These are phyloP conservation scores for Penicillium paradoxum DNA, from an alignment of 495 filamentous ascomycete species.

Conservation along the genomic window DNA sequence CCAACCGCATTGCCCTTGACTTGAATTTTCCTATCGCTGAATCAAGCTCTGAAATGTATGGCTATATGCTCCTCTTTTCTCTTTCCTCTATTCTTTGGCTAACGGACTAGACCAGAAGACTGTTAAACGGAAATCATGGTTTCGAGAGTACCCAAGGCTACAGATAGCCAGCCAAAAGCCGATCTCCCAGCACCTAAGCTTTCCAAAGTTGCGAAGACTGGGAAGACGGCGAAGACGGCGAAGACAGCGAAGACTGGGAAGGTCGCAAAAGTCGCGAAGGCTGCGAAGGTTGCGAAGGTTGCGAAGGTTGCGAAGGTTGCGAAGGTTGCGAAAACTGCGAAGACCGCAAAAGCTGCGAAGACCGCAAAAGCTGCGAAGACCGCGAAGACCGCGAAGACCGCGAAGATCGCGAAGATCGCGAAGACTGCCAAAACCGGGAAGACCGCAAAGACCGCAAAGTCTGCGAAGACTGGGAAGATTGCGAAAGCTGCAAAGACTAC, in stretches of 20 bases:
- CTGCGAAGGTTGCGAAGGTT: not conserved
- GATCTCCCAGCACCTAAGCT: not conserved
- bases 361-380: too few relatives aligned
- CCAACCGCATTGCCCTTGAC: not conserved
- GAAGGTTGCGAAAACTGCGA: not conserved
- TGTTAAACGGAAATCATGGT: not conserved
- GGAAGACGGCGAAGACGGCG: not conserved
- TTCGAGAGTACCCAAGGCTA: not conserved
- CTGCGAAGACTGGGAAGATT: not conserved
- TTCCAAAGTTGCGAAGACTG: not conserved
- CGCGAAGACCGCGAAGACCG: too few relatives aligned
- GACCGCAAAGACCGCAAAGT: not conserved
- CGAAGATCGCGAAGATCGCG: not conserved
- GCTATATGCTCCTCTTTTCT: not conserved
- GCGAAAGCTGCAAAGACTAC: not conserved
- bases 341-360: not conserved
- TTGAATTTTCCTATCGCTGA: not conserved
- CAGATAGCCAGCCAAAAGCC: not conserved
- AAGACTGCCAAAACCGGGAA: not conserved
- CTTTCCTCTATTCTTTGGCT: not conserved
- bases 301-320: not conserved
- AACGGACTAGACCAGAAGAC: not conserved
- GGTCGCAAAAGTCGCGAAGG: not conserved
- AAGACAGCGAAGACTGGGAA: not conserved
- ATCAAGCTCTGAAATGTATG: not conserved